Base-by-base conservation (phyloP, 345 rosid species). In the Bretschneidera sinensis region DNA sequence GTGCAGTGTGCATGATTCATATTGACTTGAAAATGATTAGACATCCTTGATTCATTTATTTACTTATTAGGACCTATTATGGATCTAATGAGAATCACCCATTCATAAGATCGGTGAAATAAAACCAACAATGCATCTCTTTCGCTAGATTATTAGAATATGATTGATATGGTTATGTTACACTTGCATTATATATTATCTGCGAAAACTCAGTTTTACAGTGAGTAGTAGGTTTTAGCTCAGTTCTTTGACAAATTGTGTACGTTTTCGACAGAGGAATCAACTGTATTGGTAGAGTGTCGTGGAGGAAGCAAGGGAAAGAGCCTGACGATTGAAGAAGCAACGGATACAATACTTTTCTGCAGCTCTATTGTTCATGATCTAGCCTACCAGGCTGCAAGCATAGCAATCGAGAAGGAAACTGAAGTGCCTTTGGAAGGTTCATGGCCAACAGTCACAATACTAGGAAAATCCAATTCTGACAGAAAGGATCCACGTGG, bases 281-380 rank as follows among this genome's bases (percentile, higher is more conserved):
- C 96, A 54, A 84, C 84, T 16, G 78, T 88, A 7, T 55, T 77
- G 76, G 81, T 89, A 62, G 88, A 86, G 69, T 73, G 82, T 65
- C 74, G 33, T 23, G 77, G 65, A 61, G 78, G 87, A 74, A 90
- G 76, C 53, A 88, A 80, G 74, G 76, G 73, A 52, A 94, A 83
- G 73, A 88, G 97, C 91, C 83, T 86, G 55, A 90, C 96, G 9
- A 92, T 86, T 11, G 97, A 94, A 78, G 99, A 94, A 81, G 99
- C 96, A 59, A 86, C 97, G 0, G 95, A 85, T 58, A 78, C 97
- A 17, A 88, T 91, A 69, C 95, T 90, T 45, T 86, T 94, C 74
- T 90, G 99, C 77, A 88, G 95, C 74, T 90, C 99, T 67, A 85
- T 94, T 39, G 92, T 94, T 65, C 96, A 94, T 55, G 96, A 90